Conservation (phyloP, 2,329 filamentous ascomycete genomes). For the Metarhizium brunneum region DNA sequence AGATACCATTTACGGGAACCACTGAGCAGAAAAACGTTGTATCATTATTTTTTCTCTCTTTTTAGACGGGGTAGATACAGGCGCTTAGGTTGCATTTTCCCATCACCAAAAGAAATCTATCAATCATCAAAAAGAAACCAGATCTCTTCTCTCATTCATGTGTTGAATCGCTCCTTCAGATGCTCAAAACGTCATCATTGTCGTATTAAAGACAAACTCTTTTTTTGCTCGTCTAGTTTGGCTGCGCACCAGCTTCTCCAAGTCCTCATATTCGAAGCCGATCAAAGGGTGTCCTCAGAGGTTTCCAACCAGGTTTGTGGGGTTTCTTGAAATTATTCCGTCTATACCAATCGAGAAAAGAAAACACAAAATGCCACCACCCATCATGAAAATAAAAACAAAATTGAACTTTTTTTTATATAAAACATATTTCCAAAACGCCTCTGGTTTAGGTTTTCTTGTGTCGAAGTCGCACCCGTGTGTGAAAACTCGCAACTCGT, state of each 20-base stretch:
- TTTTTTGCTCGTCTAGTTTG: background rate
- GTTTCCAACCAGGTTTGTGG: background rate
- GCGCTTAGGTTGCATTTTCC: background rate
- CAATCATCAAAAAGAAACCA: background rate
- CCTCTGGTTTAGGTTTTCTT: background rate
- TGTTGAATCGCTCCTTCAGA: background rate
- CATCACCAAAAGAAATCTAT: background rate
- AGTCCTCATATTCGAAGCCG: background rate
- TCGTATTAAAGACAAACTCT: background rate
- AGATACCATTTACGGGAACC: no score
- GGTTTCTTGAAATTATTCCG: background rate
- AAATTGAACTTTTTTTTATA: background rate
- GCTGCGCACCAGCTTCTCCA: background rate
- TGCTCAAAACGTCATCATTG: background rate
- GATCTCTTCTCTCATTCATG: background rate
- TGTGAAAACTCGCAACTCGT: background rate
- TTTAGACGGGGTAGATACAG: background rate
- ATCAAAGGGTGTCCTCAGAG: background rate
- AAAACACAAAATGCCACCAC: background rate
- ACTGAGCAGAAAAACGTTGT: no score
- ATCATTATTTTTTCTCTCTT: background rate
- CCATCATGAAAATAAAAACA: background rate
- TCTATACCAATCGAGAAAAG: slow-evolving; percentile 2
- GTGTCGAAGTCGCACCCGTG: background rate
- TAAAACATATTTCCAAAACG: background rate